Evolutionary conservation across 1,284 basidiomycete species (phyloP).

Genomic region (Naganishia cerealis): DNA sequence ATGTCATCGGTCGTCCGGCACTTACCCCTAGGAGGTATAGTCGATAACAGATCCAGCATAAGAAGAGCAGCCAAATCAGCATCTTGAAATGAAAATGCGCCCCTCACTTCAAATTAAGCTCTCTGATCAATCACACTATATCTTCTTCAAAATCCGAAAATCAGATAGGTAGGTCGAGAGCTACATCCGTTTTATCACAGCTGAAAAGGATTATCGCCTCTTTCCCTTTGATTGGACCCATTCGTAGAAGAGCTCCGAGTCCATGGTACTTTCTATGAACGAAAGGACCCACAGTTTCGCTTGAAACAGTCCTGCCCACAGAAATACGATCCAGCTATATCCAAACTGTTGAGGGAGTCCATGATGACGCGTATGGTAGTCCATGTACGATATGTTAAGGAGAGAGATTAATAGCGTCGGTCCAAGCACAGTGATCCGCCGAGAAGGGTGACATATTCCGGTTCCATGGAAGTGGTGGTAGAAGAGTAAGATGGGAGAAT

Average conservation of each 20-base stretch:
- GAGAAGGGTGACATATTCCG: too few relatives aligned
- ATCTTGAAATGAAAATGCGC: background rate
- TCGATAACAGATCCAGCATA: background rate
- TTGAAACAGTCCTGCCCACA: slow-evolving; percentile 56
- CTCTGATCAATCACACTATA: background rate
- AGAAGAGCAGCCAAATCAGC: background rate
- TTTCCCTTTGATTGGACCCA: background rate
- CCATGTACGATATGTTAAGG: background rate
- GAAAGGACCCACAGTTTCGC: slow-evolving; percentile 50
- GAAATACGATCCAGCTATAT: slow-evolving; percentile 54
- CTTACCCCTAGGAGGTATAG: background rate
- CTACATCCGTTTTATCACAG: background rate
- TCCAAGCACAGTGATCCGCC: too few relatives aligned
- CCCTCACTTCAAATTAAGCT: background rate
- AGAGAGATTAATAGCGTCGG: background rate
- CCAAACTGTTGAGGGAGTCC: slow-evolving; percentile 42
- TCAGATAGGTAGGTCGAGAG: too few relatives aligned
- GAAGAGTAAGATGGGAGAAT: too few relatives aligned
- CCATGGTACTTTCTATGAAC: background rate
- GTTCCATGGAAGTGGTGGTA: too few relatives aligned
- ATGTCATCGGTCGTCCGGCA: background rate
- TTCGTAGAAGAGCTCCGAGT: background rate
- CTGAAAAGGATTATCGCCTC: background rate
- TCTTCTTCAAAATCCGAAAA: too few relatives aligned
- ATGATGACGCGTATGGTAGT: background rate